phyloP scores from a whole-genome alignment of 2,329 filamentous ascomycete genomes.

The Aspergillus sclerotialis region DNA sequence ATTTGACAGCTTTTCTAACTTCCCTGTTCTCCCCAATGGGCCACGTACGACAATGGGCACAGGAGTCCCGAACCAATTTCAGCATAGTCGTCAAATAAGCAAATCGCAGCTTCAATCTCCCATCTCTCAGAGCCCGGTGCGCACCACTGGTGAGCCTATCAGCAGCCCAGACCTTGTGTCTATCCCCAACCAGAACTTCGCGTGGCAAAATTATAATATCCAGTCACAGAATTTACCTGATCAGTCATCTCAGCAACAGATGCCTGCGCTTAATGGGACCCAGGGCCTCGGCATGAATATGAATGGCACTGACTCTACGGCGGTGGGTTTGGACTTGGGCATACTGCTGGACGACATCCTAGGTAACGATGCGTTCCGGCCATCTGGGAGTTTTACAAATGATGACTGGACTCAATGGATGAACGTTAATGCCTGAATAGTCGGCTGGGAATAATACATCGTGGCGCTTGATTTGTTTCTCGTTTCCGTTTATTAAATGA shows the following conservation, averaged over 20 bases:
- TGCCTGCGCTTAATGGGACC: slow-evolving; percentile 12
- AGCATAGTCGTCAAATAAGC: slow-evolving; percentile 11
- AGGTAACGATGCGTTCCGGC: slow-evolving; percentile 21
- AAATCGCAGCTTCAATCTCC: slow-evolving; percentile 27
- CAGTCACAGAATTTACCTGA: slow-evolving; percentile 15
- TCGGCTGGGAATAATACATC: not conserved
- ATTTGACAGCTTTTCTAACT: slow-evolving; percentile 21
- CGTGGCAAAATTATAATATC: slow-evolving; percentile 35
- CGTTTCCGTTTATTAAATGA: not conserved
- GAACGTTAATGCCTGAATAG: slow-evolving; percentile 18
- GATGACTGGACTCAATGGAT: slow-evolving; percentile 36
- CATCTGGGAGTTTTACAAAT: slow-evolving; percentile 17
- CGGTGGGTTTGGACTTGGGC: slow-evolving; percentile 27
- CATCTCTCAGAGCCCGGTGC: slow-evolving; percentile 24
- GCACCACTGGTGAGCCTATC: slow-evolving; percentile 20
- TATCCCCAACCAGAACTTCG: slow-evolving; percentile 34
- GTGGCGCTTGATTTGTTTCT: not conserved
- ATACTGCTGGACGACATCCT: slow-evolving; percentile 36
- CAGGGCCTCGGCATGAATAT: slow-evolving; percentile 20
- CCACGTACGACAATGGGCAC: slow-evolving; percentile 16
- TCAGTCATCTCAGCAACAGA: slow-evolving; percentile 15
- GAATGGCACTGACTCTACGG: slow-evolving; percentile 20
- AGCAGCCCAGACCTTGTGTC: slow-evolving; percentile 37
- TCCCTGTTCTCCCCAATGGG: slow-evolving; percentile 18
- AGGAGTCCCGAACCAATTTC: slow-evolving; percentile 21